phyloP scores from a whole-genome alignment of 129 eudicot species.

The Chrysanthemum makinoi region DNA sequence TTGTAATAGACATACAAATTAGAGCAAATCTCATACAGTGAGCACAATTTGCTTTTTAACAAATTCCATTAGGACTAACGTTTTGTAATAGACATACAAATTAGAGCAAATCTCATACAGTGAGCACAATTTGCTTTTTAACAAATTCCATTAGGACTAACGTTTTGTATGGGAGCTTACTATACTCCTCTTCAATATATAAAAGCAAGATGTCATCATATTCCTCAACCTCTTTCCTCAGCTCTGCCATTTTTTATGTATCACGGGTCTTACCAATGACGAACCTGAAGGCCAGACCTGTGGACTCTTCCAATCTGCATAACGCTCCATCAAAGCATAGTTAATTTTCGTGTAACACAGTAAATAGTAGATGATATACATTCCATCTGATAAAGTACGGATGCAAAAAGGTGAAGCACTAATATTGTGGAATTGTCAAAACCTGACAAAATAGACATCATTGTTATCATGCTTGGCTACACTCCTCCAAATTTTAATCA shows the following conservation, averaged over 20 bases:
- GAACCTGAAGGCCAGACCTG: too few species aligned
- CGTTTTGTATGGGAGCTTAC: constrained; percentile 98
- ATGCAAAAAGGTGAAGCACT: too few species aligned
- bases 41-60: constrained; percentile 7
- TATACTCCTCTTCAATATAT: constrained; percentile 89
- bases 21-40: constrained; percentile 5
- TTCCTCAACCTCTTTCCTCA: too few species aligned
- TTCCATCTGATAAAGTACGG: neutral
- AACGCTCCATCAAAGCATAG: constrained; percentile 7
- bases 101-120: constrained; percentile 12
- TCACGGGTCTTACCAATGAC: too few species aligned
- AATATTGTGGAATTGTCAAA: too few species aligned
- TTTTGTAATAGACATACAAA: constrained; percentile 42
- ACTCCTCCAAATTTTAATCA: too few species aligned
- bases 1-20: constrained; percentile 42
- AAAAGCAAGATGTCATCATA: too few species aligned
- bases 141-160: constrained; percentile 47
- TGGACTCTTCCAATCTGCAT: too few species aligned
- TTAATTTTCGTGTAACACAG: neutral
- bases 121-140: constrained; percentile 9
- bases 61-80: constrained; percentile 51
- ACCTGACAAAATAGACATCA: too few species aligned
- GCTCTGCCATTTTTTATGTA: too few species aligned
- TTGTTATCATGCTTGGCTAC: too few species aligned
- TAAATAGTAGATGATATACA: neutral